These are phyloP conservation scores for Entrophospora sp. DNA, from an alignment of 192 early-diverging fungal species.

Conservation along the genomic window DNA sequence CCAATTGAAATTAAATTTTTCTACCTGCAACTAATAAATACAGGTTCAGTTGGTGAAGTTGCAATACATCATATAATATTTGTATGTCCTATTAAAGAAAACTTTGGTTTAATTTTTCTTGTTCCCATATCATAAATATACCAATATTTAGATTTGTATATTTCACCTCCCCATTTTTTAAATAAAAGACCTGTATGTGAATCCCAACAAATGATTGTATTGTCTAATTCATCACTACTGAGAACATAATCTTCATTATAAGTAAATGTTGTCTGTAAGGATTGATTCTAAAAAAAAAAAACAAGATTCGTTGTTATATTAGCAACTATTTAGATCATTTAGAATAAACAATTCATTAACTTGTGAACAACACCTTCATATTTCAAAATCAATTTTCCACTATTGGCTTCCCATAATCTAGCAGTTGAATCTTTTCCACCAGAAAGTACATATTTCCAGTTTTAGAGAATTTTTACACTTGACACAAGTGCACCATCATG, in stretches of 20 bases:
- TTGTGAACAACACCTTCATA: no score
- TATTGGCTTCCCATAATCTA: conserved; percentile 75
- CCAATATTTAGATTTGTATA: not conserved
- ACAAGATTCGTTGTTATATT: not conserved
- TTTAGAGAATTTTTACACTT: conserved; percentile 61
- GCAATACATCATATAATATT: no score
- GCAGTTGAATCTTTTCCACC: no score
- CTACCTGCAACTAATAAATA: conserved; percentile 48
- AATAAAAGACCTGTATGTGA: conserved; percentile 50
- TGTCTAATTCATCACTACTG: conserved; percentile 53
- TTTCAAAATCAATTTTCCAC: conserved; percentile 57
- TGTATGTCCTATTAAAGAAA: conserved; percentile 32
- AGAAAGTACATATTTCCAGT: conserved; percentile 65
- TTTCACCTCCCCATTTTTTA: conserved; percentile 36
- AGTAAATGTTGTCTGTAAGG: conserved; percentile 37
- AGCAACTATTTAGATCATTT: no score
- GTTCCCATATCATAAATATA: no score
- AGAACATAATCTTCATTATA: conserved; percentile 65
- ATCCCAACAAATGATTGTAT: conserved; percentile 62
- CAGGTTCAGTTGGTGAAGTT: conserved; percentile 52
- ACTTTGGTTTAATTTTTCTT: not conserved
- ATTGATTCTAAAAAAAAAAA: conserved; percentile 12
- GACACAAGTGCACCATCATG: conserved; percentile 69
- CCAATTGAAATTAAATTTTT: not conserved
- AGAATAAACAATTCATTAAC: no score